A percentile compares a stretch with the other conserved stretches of the same genome.
Conservation (phyloP, 2,329 filamentous ascomycete genomes). For the Harringtonia lauricola region DNA sequence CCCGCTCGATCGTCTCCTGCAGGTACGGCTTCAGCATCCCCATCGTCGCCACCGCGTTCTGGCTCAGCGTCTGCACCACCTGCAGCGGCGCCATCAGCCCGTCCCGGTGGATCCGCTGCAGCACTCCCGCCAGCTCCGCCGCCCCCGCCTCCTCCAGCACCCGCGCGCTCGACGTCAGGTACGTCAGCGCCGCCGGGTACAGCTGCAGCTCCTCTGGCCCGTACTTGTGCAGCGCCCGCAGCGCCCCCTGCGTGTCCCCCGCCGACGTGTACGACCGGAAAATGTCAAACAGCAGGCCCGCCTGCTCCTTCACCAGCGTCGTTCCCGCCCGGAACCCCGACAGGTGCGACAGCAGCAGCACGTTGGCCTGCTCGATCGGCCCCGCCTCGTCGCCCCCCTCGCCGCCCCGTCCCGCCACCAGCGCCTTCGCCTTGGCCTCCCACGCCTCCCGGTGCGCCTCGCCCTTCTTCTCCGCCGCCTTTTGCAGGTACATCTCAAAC, state of each 20-base stretch:
- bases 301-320: conserved; percentile 85
- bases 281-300: conserved; percentile 85
- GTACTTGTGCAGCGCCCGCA: conserved; percentile 84
- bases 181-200: conserved; percentile 84
- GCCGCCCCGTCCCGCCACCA: conserved; percentile 39
- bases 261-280: conserved; percentile 92
- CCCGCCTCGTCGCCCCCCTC: conserved; percentile 51
- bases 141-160: conserved; percentile 76
- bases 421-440: conserved; percentile 81
- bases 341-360: conserved; percentile 83
- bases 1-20: conserved; percentile 75
- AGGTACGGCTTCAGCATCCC: conserved; percentile 94
- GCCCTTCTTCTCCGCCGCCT: conserved; percentile 65
- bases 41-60: conserved; percentile 73
- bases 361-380: conserved; percentile 88
- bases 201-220: conserved; percentile 83
- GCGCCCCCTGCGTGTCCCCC: conserved; percentile 81
- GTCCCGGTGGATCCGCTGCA: conserved; percentile 80
- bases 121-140: conserved; percentile 68
- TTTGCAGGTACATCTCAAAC: conserved; percentile 97
- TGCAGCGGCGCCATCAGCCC: conserved; percentile 92
- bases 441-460: conserved; percentile 60
- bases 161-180: conserved; percentile 76
- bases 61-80: conserved; percentile 82
- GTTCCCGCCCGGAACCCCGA: conserved; percentile 86